Evolutionary conservation across 805 yeast species (phyloP), one percentile per base, ranked within the genome.

Genomic region (Isabelozyma rhagii): DNA sequence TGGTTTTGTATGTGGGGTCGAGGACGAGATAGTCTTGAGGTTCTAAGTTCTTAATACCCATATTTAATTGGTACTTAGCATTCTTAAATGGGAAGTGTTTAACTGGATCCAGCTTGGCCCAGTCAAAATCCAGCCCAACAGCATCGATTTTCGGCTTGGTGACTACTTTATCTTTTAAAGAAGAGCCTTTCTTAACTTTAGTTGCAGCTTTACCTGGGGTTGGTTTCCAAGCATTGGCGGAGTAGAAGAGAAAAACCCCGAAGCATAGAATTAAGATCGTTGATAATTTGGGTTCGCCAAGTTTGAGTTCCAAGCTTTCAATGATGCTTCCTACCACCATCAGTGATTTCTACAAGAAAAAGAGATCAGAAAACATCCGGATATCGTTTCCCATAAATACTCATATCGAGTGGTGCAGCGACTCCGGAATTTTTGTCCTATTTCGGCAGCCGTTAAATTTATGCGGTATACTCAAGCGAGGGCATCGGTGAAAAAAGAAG

Each of bases 51-150:
- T 75, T 69, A 46, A 85, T 73, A 0, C 85, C 87, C 85, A 87
- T 79, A 3, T 85, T 84, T 64, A 86, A 66, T 52, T 75, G 78
- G 56, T 84, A 83, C 44, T 71, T 78, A 13, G 81, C 85, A 43
- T 79, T 74, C 59, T 81, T 83, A 69, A 83, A 85, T 1, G 89
- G 90, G 39, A 52, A 66, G 8, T 70, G 66, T 46, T 62, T 67
- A 39, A 63, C 40, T 4, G 66, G 57, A 2, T 51, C 51, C 11
- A 44, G 50, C 39, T 54, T 49, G 25, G 67, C 59, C 73, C 73
- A 69, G 13, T 54, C 47, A 48, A 69, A 69, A 31, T 50, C 53
- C 4, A 50, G 27, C 1, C 44, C 50, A 0, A 67, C 64, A 1
- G 71, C 55, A 4, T 47, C 43, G 11, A 63, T 52, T 9, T 41